A percentile compares a stretch with the other conserved stretches of the same genome.
phyloP scores from a whole-genome alignment of 441 rosid species.

The Breynia disticha region DNA sequence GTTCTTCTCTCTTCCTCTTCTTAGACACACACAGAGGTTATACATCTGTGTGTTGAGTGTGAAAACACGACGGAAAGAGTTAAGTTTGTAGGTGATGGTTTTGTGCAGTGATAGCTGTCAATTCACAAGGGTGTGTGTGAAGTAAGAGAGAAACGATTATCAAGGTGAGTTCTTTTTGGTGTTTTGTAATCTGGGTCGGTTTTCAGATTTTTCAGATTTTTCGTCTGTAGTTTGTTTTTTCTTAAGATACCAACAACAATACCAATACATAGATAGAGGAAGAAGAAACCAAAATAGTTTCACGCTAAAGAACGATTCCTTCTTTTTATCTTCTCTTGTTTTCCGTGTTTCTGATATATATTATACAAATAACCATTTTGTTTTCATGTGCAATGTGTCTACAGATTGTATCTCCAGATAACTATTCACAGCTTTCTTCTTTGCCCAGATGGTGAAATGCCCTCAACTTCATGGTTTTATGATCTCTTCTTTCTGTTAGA shows the following conservation, averaged over 20 bases:
- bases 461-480: slow-evolving; percentile 30
- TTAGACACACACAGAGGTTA: too few relatives aligned
- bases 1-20: too few relatives aligned
- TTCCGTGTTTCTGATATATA: slow-evolving; percentile 22
- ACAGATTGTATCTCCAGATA: slow-evolving; percentile 30
- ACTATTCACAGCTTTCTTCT: slow-evolving; percentile 14
- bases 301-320: slow-evolving; percentile 8
- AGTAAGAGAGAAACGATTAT: slow-evolving; percentile 15
- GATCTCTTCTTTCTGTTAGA: slow-evolving; percentile 6
- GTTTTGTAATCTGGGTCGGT: slow-evolving; percentile 19
- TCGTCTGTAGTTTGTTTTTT: slow-evolving; percentile 16
- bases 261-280: slow-evolving; percentile 8
- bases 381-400: slow-evolving; percentile 58
- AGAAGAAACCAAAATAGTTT: neutral
- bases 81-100: too few relatives aligned
- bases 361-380: slow-evolving; percentile 22
- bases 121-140: slow-evolving; percentile 25
- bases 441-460: slow-evolving; percentile 63
- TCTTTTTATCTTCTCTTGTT: slow-evolving; percentile 14
- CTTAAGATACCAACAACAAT: neutral
- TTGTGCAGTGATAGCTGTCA: slow-evolving; percentile 12
- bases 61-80: neutral
- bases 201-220: slow-evolving; percentile 15
- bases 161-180: slow-evolving; percentile 26
- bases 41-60: too few relatives aligned